Evolutionary conservation across 2,329 filamentous ascomycete species (phyloP), one percentile per base, ranked within the genome.

Genomic region (Pseudogymnoascus sp.): DNA sequence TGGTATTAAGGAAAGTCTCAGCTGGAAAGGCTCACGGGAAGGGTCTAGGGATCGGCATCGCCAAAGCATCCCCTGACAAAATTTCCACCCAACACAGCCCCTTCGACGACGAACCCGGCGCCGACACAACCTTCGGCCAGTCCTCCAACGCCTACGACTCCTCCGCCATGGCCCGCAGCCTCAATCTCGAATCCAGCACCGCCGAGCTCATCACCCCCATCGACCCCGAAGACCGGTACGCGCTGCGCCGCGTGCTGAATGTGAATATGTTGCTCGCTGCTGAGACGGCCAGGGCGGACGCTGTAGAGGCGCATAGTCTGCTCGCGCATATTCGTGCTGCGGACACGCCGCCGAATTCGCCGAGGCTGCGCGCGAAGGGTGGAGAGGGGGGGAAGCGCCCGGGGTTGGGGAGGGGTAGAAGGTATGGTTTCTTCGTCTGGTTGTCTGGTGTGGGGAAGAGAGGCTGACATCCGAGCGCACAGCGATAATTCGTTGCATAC

Each of bases 81-180:
- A 8, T 33, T 35, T 28, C 53, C 2, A 40, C 9, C 11, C 10
- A 47, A 17, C 31, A n/a, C 17, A 64, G 38, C 31, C 63, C 59
- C 4, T 64, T 64, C 21, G 44, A 62, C 9, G 63, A 64, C 11
- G 35, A 40, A 11, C 57, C 40, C 11, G 42, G 40, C 35, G 63
- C 63, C 36, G 63, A 64, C n/a, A 42, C 57, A 9, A 62, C 63
- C 7, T 59, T 59, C 31, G 50, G 50, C 2, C 63, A 44, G n/a
- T 31, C 17, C 2, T 28, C 63, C 2, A 50, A 47, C 28, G 63
- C 59, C 4, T 64, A 64, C 23, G 63, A 64, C 31, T 62, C 63
- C 10, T 26, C 63, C 11, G 35, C 63, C 11, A 64, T 64, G 63
- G 60, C 59, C 6, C 13, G 59, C 36, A 40, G 33, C 17, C 23